phyloP scores from a whole-genome alignment of 2,329 filamentous ascomycete species.

The Cercospora sesami region DNA sequence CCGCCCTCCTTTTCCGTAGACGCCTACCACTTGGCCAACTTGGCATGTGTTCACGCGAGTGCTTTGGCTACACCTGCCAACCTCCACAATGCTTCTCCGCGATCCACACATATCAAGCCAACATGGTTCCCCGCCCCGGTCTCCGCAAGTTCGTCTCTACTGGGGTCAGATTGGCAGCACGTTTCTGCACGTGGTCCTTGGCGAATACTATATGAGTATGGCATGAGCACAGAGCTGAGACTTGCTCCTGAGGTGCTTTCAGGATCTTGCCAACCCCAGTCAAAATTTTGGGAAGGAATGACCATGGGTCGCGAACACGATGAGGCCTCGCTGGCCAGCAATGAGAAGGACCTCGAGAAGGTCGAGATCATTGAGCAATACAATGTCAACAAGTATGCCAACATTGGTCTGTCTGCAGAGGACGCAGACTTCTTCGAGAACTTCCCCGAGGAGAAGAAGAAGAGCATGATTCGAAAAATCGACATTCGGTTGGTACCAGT shows the following conservation, averaged over 20 bases:
- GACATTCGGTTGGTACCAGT: neutral
- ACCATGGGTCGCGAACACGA: neutral
- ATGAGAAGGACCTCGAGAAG: constrained; percentile 30
- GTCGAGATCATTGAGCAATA: constrained; percentile 24
- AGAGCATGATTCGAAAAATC: neutral
- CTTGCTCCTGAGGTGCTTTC: neutral
- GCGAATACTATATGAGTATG: neutral
- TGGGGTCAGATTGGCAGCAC: neutral
- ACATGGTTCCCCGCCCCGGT: constrained; percentile 4
- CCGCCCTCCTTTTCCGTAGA: neutral
- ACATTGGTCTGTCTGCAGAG: constrained; percentile 26
- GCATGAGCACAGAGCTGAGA: neutral
- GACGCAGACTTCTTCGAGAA: constrained; percentile 30
- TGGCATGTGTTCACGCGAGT: neutral
- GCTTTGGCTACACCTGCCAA: neutral
- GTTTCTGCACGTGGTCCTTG: neutral
- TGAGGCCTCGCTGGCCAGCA: constrained; percentile 21
- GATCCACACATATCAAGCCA: neutral
- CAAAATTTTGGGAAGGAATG: neutral
- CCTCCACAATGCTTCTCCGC: constrained; percentile 1
- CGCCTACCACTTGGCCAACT: neutral
- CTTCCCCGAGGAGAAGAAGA: neutral
- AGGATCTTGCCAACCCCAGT: neutral
- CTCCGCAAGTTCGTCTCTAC: neutral
- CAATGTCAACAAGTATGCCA: constrained; percentile 27